Percentiles rank a stretch among this genome's conserved stretches.
These are phyloP conservation scores for Micractinium sp. DNA, from an alignment of 139 green algal species.

Conservation along the genomic window DNA sequence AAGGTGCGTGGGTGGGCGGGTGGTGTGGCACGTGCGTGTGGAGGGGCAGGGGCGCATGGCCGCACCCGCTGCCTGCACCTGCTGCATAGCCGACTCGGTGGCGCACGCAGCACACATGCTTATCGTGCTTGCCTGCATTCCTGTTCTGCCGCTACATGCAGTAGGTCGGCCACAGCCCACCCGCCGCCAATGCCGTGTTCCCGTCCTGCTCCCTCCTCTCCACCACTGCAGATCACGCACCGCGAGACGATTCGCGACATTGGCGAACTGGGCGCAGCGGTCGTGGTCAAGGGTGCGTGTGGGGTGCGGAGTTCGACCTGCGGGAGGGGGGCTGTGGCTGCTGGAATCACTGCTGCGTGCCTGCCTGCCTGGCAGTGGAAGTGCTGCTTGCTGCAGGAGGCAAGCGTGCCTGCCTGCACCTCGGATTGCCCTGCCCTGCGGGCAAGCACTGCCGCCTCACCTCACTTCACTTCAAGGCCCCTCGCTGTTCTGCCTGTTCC, in stretches of 20 bases:
- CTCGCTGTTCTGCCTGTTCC: no score
- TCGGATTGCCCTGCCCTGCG: neutral
- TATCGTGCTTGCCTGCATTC: neutral
- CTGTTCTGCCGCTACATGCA: neutral
- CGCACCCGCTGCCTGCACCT: neutral
- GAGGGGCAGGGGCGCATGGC: neutral
- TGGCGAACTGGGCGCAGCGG: conserved; percentile 84
- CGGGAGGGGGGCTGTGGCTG: neutral
- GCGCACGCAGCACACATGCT: neutral
- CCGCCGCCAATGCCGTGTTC: neutral
- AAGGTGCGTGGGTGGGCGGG: conserved; percentile 56
- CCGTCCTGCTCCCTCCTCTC: neutral
- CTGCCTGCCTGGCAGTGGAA: neutral
- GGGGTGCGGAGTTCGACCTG: neutral
- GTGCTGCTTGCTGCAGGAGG: neutral
- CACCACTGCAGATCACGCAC: conserved; percentile 87
- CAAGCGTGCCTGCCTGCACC: neutral
- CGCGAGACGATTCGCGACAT: conserved; percentile 87
- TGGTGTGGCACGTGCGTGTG: neutral
- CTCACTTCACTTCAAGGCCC: neutral
- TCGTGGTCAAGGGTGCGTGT: conserved; percentile 81
- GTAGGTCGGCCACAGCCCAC: no score
- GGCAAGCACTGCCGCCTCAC: neutral
- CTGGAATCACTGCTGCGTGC: no score
- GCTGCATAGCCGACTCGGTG: no score